Percentiles rank a stretch among this genome's conserved stretches.
phyloP scores from a whole-genome alignment of 2,329 filamentous ascomycete species.

The Parastagonospora avenae region DNA sequence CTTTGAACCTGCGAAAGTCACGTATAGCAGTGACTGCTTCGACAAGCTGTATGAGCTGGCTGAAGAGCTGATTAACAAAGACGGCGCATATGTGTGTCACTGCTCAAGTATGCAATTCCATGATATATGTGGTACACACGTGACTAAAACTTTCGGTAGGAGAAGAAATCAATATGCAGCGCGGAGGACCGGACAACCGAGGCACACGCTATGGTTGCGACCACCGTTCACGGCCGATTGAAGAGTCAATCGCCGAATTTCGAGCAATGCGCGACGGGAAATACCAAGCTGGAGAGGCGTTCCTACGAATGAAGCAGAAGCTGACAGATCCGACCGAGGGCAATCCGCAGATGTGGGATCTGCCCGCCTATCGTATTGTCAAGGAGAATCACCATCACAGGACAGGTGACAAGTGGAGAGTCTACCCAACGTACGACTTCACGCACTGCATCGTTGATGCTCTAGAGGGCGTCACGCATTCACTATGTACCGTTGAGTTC shows the following conservation, averaged over 20 bases:
- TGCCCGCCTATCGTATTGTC: slow-evolving; percentile 86
- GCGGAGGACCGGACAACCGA: slow-evolving; percentile 74
- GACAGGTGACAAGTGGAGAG: slow-evolving; percentile 83
- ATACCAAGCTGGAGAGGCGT: slow-evolving; percentile 82
- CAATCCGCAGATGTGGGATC: slow-evolving; percentile 96
- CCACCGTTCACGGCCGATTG: slow-evolving; percentile 75
- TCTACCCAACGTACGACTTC: slow-evolving; percentile 95
- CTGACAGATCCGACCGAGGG: slow-evolving; percentile 64
- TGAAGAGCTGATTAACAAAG: slow-evolving; percentile 77
- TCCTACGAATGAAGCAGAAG: slow-evolving; percentile 93
- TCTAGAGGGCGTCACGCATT: slow-evolving; percentile 90
- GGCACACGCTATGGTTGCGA: slow-evolving; percentile 77
- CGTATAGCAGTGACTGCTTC: slow-evolving; percentile 90
- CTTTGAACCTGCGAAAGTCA: slow-evolving; percentile 79
- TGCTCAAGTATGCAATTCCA: slow-evolving; percentile 62
- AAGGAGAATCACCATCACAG: slow-evolving; percentile 75
- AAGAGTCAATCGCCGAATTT: slow-evolving; percentile 82
- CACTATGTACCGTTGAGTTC: slow-evolving; percentile 92
- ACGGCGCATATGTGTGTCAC: slow-evolving; percentile 80
- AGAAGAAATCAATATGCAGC: slow-evolving; percentile 82
- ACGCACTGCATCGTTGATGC: slow-evolving; percentile 90
- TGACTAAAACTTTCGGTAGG: slow-evolving; percentile 53
- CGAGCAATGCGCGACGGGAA: slow-evolving; percentile 89
- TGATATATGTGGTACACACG: accelerated
- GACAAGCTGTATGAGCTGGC: slow-evolving; percentile 85